A percentile compares a stretch with the other conserved stretches of the same genome.
phyloP scores from a whole-genome alignment of 2,329 filamentous ascomycete genomes.

The Aspergillus persii region DNA sequence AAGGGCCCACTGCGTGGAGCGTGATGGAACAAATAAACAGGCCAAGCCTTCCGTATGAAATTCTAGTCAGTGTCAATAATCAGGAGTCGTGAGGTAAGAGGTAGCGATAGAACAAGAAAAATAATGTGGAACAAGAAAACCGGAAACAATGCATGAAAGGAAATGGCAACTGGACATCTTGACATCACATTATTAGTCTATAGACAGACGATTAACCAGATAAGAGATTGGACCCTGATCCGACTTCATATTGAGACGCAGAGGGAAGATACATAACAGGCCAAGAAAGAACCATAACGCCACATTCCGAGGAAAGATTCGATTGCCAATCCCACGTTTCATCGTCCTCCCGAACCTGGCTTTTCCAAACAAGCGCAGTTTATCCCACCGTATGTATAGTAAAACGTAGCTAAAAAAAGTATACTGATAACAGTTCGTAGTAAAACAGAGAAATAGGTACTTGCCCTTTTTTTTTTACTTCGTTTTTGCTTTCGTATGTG shows the following conservation, averaged over 20 bases:
- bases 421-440: not conserved
- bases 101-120: not conserved
- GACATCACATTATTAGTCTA: constrained; percentile 5
- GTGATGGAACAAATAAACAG: not conserved
- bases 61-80: not conserved
- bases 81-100: not conserved
- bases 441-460: not conserved
- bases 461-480: not conserved
- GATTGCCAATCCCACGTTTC: not conserved
- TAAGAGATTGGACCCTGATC: constrained; percentile 1
- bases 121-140: not conserved
- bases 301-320: constrained; percentile 1
- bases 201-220: not conserved
- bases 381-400: not conserved
- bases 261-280: constrained; percentile 8
- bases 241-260: not conserved
- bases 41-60: not conserved
- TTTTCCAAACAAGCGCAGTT: not conserved
- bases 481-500: not conserved
- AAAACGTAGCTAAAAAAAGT: not conserved
- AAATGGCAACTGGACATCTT: not conserved
- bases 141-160: not conserved
- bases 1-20: not conserved
- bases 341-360: not conserved
- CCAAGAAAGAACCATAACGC: not conserved